Percentiles rank a stretch among this genome's conserved stretches.
These are phyloP conservation scores for Tolypocladium tropicale DNA, from an alignment of 2,329 filamentous ascomycete species.

Conservation along the genomic window DNA sequence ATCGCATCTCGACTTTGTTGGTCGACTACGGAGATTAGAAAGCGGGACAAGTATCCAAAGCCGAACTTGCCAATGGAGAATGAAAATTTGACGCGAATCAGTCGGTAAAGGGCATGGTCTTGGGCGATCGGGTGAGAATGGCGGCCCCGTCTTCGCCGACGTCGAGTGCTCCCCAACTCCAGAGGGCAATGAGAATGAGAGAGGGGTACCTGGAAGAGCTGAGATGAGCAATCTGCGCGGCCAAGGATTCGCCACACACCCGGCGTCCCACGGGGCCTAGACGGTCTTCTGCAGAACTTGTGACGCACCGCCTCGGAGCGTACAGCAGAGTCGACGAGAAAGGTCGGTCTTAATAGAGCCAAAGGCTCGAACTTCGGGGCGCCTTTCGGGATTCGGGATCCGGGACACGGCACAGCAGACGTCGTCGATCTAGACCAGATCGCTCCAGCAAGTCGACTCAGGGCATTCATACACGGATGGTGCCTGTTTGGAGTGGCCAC, in stretches of 20 bases:
- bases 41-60: not conserved
- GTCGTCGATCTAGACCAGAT: not conserved
- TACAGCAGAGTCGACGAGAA: not conserved
- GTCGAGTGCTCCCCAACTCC: too few relatives aligned
- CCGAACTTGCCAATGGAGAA: not conserved
- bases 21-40: not conserved
- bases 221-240: not conserved
- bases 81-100: accelerated
- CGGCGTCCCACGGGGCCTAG: not conserved
- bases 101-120: too few relatives aligned
- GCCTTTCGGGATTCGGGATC: too few relatives aligned
- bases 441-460: not conserved
- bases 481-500: too few relatives aligned
- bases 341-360: not conserved
- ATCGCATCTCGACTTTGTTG: not conserved
- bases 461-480: not conserved
- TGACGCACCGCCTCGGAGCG: not conserved
- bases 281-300: not conserved
- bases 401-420: not conserved
- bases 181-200: too few relatives aligned
- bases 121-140: not conserved
- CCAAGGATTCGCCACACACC: not conserved
- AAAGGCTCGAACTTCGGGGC: not conserved
- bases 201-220: not conserved
- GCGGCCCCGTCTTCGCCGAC: not conserved